phyloP scores from a whole-genome alignment of 1,284 basidiomycete species.

The Marasmius tenuissimus region DNA sequence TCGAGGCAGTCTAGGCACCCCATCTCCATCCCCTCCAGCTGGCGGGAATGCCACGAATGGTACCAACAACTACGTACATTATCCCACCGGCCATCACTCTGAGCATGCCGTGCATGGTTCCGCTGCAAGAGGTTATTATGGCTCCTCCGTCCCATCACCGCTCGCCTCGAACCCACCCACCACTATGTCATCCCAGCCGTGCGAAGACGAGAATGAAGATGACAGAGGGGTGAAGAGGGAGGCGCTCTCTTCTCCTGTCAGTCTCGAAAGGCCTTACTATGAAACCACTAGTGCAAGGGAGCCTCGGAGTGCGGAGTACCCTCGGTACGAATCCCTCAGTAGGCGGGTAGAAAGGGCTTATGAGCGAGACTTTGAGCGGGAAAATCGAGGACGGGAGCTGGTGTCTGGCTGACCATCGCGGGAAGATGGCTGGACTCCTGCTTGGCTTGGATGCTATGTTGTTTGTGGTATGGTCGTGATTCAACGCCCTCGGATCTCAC shows the following conservation, averaged over 20 bases:
- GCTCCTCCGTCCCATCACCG: slow-evolving; percentile 12
- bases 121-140: slow-evolving; percentile 1
- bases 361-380: slow-evolving; percentile 11
- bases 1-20: slow-evolving; percentile 40
- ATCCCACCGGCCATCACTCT: slow-evolving; percentile 33
- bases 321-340: slow-evolving; percentile 4
- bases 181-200: slow-evolving; percentile 11
- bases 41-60: slow-evolving; percentile 33
- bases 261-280: slow-evolving; percentile 9
- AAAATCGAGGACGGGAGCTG: slow-evolving; percentile 4
- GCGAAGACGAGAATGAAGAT: slow-evolving; percentile 9
- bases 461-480: too few relatives aligned
- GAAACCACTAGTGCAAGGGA: slow-evolving; percentile 2
- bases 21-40: slow-evolving; percentile 63
- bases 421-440: neutral
- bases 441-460: neutral
- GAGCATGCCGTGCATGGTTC: slow-evolving; percentile 16
- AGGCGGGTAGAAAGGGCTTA: slow-evolving; percentile 2
- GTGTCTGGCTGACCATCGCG: slow-evolving; percentile 7
- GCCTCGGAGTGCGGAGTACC: neutral
- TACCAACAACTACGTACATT: slow-evolving; percentile 44
- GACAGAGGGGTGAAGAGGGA: slow-evolving; percentile 1
- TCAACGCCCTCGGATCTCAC: too few relatives aligned
- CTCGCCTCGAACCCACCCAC: slow-evolving; percentile 10
- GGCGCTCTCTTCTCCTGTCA: slow-evolving; percentile 8